Evolutionary conservation across 1,139 yeast species (phyloP).

Genomic region (Nakaseomyces glabratus): DNA sequence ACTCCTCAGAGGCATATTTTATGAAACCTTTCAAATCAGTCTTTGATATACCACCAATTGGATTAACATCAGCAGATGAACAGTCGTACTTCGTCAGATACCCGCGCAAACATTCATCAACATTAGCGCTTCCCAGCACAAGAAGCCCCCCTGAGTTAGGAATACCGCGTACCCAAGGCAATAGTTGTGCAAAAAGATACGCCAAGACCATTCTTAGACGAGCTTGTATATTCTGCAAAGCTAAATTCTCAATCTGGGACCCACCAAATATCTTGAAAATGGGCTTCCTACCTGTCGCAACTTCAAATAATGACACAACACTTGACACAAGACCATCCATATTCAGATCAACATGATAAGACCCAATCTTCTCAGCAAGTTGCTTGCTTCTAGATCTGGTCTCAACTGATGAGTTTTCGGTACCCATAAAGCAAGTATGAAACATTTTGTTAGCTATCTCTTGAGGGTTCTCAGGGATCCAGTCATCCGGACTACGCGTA

Average conservation of each 20-base stretch:
- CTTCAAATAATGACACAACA: constrained; percentile 66
- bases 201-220: constrained; percentile 90
- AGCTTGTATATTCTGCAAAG: constrained; percentile 93
- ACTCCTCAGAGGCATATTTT: constrained; percentile 60
- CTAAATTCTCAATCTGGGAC: constrained; percentile 78
- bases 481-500: constrained; percentile 43
- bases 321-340: constrained; percentile 79
- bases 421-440: constrained; percentile 93
- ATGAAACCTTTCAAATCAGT: constrained; percentile 83
- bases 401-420: constrained; percentile 80
- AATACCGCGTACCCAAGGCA: constrained; percentile 85
- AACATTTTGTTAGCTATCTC: constrained; percentile 70
- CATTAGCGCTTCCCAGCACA: constrained; percentile 93
- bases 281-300: constrained; percentile 85
- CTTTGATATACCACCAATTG: constrained; percentile 94
- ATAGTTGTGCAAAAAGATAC: constrained; percentile 82
- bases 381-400: constrained; percentile 80
- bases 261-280: constrained; percentile 92
- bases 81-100: constrained; percentile 94
- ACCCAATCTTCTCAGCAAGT: constrained; percentile 66
- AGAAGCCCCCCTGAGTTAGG: constrained; percentile 56
- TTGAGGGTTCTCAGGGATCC: constrained; percentile 63
- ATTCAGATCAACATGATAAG: constrained; percentile 83
- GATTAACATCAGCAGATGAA: constrained; percentile 93
- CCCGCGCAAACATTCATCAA: constrained; percentile 94